These are phyloP conservation scores for Xylaria nigripes DNA, from an alignment of 495 filamentous ascomycete genomes.

Conservation along the genomic window DNA sequence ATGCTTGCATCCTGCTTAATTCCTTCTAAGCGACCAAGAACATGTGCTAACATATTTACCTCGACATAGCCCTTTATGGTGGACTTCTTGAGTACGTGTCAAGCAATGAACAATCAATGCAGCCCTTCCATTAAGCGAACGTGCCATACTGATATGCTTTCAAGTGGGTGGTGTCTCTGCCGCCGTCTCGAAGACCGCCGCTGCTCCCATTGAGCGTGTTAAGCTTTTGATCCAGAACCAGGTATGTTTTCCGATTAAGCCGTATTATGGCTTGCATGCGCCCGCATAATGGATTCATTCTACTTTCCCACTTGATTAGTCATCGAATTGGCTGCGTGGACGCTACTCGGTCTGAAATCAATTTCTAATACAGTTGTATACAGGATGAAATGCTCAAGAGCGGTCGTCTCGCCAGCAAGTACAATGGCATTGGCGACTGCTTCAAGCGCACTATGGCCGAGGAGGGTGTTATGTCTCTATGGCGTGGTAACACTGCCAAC, in stretches of 20 bases:
- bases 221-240: conserved; percentile 99
- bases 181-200: conserved; percentile 99
- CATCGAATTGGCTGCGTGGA: not conserved
- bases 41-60: not conserved
- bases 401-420: conserved; percentile 96
- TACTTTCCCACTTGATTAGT: not conserved
- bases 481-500: conserved; percentile 99
- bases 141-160: conserved; percentile 5
- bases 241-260: conserved; percentile 48
- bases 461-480: conserved; percentile 81
- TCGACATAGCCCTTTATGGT: conserved; percentile 58
- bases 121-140: conserved; percentile 8
- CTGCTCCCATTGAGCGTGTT: conserved; percentile 99
- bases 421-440: conserved; percentile 89
- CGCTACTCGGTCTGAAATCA: not conserved
- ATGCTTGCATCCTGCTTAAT: not conserved
- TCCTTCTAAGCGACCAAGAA: not conserved
- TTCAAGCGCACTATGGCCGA: conserved; percentile 78
- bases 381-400: conserved; percentile 99
- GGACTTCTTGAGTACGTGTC: conserved; percentile 93
- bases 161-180: conserved; percentile 99
- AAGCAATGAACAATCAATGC: conserved; percentile 6
- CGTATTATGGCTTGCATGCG: not conserved
- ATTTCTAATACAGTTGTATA: not conserved
- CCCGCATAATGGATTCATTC: not conserved